Base-by-base conservation (phyloP, 2,329 filamentous ascomycete species). In the Laburnicola sp. region DNA sequence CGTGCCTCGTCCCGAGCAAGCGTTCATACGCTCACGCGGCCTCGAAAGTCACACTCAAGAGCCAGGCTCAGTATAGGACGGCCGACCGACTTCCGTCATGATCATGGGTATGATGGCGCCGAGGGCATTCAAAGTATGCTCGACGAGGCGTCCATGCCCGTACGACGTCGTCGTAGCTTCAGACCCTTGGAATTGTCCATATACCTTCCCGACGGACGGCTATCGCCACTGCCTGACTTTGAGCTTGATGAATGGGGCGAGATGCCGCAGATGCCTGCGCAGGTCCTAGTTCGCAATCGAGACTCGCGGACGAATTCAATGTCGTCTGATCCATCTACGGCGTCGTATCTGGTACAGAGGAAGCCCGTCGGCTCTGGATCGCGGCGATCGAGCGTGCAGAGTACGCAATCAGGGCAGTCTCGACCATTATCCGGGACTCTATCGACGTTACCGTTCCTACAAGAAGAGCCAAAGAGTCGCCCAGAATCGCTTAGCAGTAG, bases 151-250 rank as follows among this genome's bases (percentile, higher is more conserved):
- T 54, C 65, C 3, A 59, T 67, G 57, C 66, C 68, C 3, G 46
- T 68, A 11, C 63, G 68, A 30, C 62, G 69, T 6, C 61, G 68
- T 35, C 62, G 66, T 30, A 71, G 67, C 53, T 74, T 74, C 50
- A 60, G 67, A 25, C 73, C 73, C 3, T 56, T 75, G 4, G 69
- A 75, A 39, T 59, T 75, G 1, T 74, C 70, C 9, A 74, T 75
- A 30, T 75, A 74, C 45, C 53, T 69, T 3, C 63, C 64, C 10
- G 61, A 70, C 32, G 64, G 66, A 4, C 60, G 67, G 30, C 61
- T 75, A 2, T 74, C 72, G 10, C 72, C 72, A 6, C 59, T 75
- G 4, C 73, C 73, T 11, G 69, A 75, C 51, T 75, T 75, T 41
- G 53, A 59, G 16, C 57, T 57, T 5, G 60, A 62, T 21, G 63